A percentile compares a stretch with the other conserved stretches of the same genome.
phyloP scores from a whole-genome alignment of 2,329 filamentous ascomycete genomes.

The Echinosphaeria canescens region DNA sequence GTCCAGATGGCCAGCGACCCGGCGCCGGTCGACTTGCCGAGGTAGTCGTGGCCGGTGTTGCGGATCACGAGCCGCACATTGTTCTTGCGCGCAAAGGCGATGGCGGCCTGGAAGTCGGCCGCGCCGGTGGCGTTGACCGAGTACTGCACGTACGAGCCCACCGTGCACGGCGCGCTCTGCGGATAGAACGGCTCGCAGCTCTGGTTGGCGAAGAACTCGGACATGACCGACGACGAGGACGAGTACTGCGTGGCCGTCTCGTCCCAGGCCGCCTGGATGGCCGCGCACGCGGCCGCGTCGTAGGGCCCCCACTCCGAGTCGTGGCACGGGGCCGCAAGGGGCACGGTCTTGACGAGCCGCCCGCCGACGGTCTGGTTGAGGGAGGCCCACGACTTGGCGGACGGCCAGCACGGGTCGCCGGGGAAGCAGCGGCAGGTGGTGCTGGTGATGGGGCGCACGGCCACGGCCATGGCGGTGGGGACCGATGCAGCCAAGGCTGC shows the following conservation, averaged over 20 bases:
- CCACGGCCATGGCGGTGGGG: background rate
- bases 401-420: conserved; percentile 26
- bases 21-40: conserved; percentile 13
- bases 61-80: conserved; percentile 27
- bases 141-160: conserved; percentile 22
- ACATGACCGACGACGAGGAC: conserved; percentile 11
- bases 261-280: conserved; percentile 19
- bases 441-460: background rate
- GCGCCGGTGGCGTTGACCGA: conserved; percentile 12
- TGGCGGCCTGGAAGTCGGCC: conserved; percentile 12
- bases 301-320: conserved; percentile 21
- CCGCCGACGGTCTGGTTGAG: conserved; percentile 27
- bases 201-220: conserved; percentile 15
- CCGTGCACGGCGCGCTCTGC: conserved; percentile 13
- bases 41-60: conserved; percentile 25
- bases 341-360: conserved; percentile 21
- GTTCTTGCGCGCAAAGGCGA: conserved; percentile 20
- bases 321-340: conserved; percentile 14
- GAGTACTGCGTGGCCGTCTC: conserved; percentile 18
- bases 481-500: background rate
- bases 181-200: conserved; percentile 16
- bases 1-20: conserved; percentile 15
- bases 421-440: conserved; percentile 20
- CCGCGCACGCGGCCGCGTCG: conserved; percentile 18
- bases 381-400: conserved; percentile 13